These are phyloP conservation scores for Rubia yunnanensis DNA, from an alignment of 257 asterid genomes.

Conservation along the genomic window DNA sequence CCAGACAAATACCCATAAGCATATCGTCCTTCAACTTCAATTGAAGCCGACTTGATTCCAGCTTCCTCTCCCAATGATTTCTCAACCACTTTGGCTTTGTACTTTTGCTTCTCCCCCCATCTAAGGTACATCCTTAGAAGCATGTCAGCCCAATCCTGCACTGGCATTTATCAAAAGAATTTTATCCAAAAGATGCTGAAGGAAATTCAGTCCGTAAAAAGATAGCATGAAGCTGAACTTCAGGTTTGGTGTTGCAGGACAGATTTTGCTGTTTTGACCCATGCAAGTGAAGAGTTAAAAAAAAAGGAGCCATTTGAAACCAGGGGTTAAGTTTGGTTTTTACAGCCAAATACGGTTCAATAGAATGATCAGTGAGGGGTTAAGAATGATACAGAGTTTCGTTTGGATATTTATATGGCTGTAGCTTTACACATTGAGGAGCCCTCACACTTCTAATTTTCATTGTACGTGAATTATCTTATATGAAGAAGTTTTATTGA, in stretches of 20 bases:
- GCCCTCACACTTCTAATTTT: not conserved
- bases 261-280: not conserved
- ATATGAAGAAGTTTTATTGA: not conserved
- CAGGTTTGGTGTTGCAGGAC: not conserved
- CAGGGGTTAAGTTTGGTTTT: not conserved
- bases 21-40: constrained; percentile 84
- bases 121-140: constrained; percentile 96
- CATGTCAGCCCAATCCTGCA: constrained; percentile 99
- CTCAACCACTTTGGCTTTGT: constrained; percentile 81
- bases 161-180: constrained; percentile 64
- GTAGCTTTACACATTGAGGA: not conserved
- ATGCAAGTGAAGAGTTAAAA: not conserved
- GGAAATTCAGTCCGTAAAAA: not conserved
- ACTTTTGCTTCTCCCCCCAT: constrained; percentile 92
- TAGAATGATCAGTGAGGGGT: not conserved
- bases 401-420: not conserved
- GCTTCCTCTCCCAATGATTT: constrained; percentile 96
- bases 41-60: constrained; percentile 83
- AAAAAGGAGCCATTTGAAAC: not conserved
- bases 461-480: not conserved
- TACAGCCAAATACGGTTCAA: not conserved
- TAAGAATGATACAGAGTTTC: not conserved
- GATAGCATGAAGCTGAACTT: not conserved
- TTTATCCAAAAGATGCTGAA: constrained; percentile 16
- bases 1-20: constrained; percentile 93